Percentiles rank a stretch among this genome's conserved stretches.
These are phyloP conservation scores for Suillus placidus DNA, from an alignment of 768 basidiomycete genomes.

Conservation along the genomic window DNA sequence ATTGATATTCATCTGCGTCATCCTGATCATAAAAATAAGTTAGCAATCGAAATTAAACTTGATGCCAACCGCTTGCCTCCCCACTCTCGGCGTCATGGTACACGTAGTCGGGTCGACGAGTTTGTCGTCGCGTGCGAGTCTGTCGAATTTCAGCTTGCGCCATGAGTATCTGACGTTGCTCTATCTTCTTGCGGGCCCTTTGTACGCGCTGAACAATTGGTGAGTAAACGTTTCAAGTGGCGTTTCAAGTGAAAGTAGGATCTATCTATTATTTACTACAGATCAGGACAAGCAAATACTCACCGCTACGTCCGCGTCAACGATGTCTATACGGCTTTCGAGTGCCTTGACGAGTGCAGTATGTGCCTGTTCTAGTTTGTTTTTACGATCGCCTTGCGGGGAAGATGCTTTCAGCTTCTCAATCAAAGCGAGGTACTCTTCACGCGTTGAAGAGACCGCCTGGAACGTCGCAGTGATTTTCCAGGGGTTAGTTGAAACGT, in stretches of 20 bases:
- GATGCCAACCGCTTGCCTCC: constrained; percentile 37
- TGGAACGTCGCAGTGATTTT: constrained; percentile 81
- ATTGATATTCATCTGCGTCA: constrained; percentile 68
- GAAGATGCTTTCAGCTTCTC: constrained; percentile 56
- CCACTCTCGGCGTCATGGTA: constrained; percentile 73
- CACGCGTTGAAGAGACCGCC: constrained; percentile 67
- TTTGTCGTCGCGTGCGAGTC: constrained; percentile 76
- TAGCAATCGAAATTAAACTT: constrained; percentile 25
- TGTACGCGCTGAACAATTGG: constrained; percentile 61
- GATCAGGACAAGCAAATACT: constrained; percentile 38
- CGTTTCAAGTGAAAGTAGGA: constrained; percentile 16
- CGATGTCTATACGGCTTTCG: constrained; percentile 62
- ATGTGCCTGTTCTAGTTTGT: constrained; percentile 65
- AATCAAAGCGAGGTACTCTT: constrained; percentile 70
- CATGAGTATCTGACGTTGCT: constrained; percentile 62
- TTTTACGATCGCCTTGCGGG: constrained; percentile 53
- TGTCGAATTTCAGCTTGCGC: constrained; percentile 79
- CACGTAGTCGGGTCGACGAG: constrained; percentile 79
- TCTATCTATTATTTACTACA: constrained; percentile 18
- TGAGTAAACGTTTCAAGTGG: constrained; percentile 25
- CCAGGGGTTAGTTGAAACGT: constrained; percentile 88
- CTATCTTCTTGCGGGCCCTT: constrained; percentile 67
- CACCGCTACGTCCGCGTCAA: constrained; percentile 74
- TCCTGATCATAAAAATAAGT: constrained; percentile 39
- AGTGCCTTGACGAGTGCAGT: constrained; percentile 60